These are phyloP conservation scores for Nepenthes gracilis DNA, from an alignment of 148 eudicot genomes.

Conservation along the genomic window DNA sequence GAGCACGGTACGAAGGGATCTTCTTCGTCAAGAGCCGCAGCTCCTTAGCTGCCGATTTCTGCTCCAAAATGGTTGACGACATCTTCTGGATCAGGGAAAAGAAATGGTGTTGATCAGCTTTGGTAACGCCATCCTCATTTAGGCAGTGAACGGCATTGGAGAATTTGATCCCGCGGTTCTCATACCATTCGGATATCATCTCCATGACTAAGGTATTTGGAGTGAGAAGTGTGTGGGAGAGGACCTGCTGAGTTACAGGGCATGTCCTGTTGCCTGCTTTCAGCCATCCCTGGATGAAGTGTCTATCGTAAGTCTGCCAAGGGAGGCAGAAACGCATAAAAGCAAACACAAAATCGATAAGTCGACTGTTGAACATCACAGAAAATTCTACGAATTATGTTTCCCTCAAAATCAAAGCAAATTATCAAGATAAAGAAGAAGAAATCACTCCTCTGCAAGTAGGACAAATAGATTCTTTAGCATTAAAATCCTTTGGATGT, in stretches of 20 bases:
- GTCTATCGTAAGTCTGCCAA: conserved; percentile 78
- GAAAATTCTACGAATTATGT: background rate
- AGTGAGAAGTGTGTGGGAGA: conserved; percentile 63
- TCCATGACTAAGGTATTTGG: conserved; percentile 62
- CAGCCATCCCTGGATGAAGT: conserved; percentile 76
- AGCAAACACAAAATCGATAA: background rate
- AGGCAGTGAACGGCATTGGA: conserved; percentile 22
- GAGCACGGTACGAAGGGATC: conserved; percentile 69
- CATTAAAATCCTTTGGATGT: too few species aligned
- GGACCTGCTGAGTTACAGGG: conserved; percentile 83
- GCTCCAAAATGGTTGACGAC: conserved; percentile 57
- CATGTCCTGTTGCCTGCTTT: conserved; percentile 75
- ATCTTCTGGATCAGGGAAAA: conserved; percentile 42
- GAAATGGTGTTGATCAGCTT: conserved; percentile 56
- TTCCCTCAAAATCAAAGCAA: background rate
- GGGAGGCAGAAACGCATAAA: conserved; percentile 1
- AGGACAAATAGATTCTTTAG: too few species aligned
- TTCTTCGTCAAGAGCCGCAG: conserved; percentile 61
- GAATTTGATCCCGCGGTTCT: conserved; percentile 32
- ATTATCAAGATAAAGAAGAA: too few species aligned
- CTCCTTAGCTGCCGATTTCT: conserved; percentile 79
- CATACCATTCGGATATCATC: conserved; percentile 74
- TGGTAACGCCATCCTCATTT: conserved; percentile 36
- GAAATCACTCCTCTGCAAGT: too few species aligned
- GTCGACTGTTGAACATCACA: background rate